Percentiles rank a stretch among this genome's conserved stretches.
Evolutionary conservation across 1,284 basidiomycete genomes (phyloP).

Genomic region (Caloboletus firmus): DNA sequence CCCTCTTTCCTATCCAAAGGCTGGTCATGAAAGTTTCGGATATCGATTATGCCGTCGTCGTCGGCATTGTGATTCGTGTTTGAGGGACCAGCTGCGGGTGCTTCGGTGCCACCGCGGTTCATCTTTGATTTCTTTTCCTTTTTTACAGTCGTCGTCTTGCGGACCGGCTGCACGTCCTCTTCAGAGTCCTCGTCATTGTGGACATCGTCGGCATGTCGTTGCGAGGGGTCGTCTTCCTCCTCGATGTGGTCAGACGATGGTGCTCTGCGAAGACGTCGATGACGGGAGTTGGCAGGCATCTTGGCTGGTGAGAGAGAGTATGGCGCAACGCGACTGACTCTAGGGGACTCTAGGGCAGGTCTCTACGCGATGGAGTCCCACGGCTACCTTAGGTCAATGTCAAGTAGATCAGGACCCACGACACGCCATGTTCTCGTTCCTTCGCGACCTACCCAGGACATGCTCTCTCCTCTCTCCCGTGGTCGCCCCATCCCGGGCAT

Average conservation of each 20-base stretch:
- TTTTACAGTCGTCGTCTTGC: slow-evolving; percentile 39
- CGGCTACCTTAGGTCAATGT: neutral
- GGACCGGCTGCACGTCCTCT: slow-evolving; percentile 43
- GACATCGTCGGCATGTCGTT: slow-evolving; percentile 45
- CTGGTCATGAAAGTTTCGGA: slow-evolving; percentile 58
- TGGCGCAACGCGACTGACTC: slow-evolving; percentile 27
- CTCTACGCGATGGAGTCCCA: slow-evolving; percentile 28
- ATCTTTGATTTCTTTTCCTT: slow-evolving; percentile 42
- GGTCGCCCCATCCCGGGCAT: slow-evolving; percentile 47
- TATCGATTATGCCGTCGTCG: slow-evolving; percentile 52
- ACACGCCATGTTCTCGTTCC: slow-evolving; percentile 25
- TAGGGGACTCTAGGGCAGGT: slow-evolving; percentile 39
- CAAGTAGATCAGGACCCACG: neutral
- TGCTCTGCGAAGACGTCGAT: slow-evolving; percentile 40
- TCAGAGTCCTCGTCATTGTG: slow-evolving; percentile 37
- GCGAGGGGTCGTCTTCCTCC: slow-evolving; percentile 47
- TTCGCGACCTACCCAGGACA: slow-evolving; percentile 19
- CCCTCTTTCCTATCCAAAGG: slow-evolving; percentile 54
- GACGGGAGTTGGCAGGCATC: slow-evolving; percentile 51
- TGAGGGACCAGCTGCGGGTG: slow-evolving; percentile 20
- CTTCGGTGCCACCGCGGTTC: slow-evolving; percentile 17
- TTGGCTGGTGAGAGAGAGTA: neutral
- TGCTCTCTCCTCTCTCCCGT: slow-evolving; percentile 15
- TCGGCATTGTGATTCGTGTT: slow-evolving; percentile 28
- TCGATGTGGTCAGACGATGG: slow-evolving; percentile 61